These are phyloP conservation scores for Chaetomiaceae sp. DNA, from an alignment of 2,329 filamentous ascomycete genomes.

Conservation along the genomic window DNA sequence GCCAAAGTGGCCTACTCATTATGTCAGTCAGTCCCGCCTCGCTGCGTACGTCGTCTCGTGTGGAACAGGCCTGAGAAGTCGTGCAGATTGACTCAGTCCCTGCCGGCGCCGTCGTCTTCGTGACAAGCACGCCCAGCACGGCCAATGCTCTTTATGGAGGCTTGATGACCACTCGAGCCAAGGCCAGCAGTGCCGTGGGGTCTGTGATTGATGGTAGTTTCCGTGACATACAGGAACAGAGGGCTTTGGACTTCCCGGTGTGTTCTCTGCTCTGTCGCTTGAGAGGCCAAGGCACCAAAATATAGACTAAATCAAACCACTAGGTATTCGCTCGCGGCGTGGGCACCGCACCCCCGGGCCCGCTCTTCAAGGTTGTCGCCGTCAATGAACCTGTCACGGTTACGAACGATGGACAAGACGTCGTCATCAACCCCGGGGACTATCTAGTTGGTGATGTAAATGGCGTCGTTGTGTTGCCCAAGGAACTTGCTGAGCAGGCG, in stretches of 20 bases:
- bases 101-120: constrained; percentile 44
- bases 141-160: constrained; percentile 53
- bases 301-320: not conserved
- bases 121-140: constrained; percentile 43
- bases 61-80: not conserved
- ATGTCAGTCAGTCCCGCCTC: constrained; percentile 35
- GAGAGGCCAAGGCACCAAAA: not conserved
- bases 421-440: constrained; percentile 39
- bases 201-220: constrained; percentile 50
- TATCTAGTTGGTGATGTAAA: constrained; percentile 44
- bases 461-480: constrained; percentile 42
- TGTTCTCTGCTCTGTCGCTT: not conserved
- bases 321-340: constrained; percentile 42
- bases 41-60: no score
- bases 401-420: constrained; percentile 36
- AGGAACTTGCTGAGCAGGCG: constrained; percentile 36
- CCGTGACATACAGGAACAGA: constrained; percentile 51
- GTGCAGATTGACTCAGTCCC: constrained; percentile 48
- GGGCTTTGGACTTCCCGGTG: constrained; percentile 43
- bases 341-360: constrained; percentile 41
- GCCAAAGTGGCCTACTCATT: constrained; percentile 44
- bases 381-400: constrained; percentile 40
- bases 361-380: constrained; percentile 40
- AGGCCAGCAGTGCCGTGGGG: constrained; percentile 41
- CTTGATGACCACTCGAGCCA: constrained; percentile 48